A percentile compares a stretch with the other conserved stretches of the same genome.
These are phyloP conservation scores for Cocos nucifera DNA, from an alignment of 176 grass and related monocot species.

Conservation along the genomic window DNA sequence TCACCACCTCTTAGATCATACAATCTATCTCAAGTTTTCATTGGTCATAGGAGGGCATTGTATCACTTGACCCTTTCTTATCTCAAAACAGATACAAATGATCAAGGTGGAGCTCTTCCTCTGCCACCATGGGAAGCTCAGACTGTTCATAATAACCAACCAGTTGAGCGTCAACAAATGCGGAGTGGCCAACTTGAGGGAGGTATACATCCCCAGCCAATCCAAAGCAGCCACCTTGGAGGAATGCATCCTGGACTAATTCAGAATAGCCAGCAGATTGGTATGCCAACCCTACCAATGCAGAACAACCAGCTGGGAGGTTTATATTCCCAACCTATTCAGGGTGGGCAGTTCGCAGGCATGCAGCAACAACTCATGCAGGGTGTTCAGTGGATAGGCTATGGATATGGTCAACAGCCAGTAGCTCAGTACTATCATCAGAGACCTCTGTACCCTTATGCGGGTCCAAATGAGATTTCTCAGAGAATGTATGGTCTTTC, in stretches of 20 bases:
- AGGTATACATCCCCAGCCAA: conserved; percentile 30
- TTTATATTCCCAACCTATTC: conserved; percentile 68
- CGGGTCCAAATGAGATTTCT: conserved; percentile 38
- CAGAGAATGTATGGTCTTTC: conserved; percentile 83
- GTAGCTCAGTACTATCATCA: conserved; percentile 74
- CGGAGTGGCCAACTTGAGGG: conserved; percentile 31
- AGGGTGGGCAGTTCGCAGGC: conserved; percentile 18
- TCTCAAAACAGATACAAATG: conserved; percentile 24
- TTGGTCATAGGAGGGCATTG: not conserved
- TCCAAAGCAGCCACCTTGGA: conserved; percentile 37
- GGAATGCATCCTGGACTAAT: conserved; percentile 21
- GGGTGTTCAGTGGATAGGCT: conserved; percentile 41
- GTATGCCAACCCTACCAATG: conserved; percentile 42
- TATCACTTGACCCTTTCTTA: conserved; percentile 13
- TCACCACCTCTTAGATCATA: no score
- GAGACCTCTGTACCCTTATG: conserved; percentile 37
- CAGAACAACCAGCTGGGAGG: conserved; percentile 29
- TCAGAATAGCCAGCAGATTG: conserved; percentile 27
- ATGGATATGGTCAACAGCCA: conserved; percentile 52
- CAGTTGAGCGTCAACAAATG: conserved; percentile 26
- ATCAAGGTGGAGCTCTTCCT: conserved; percentile 40
- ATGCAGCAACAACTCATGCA: conserved; percentile 44
- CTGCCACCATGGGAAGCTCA: conserved; percentile 62
- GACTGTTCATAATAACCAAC: conserved; percentile 29
- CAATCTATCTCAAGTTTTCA: no score